Percentiles rank a stretch among this genome's conserved stretches.
phyloP scores from a whole-genome alignment of 176 grass and related monocot genomes.

The Coix lacrymajobi region DNA sequence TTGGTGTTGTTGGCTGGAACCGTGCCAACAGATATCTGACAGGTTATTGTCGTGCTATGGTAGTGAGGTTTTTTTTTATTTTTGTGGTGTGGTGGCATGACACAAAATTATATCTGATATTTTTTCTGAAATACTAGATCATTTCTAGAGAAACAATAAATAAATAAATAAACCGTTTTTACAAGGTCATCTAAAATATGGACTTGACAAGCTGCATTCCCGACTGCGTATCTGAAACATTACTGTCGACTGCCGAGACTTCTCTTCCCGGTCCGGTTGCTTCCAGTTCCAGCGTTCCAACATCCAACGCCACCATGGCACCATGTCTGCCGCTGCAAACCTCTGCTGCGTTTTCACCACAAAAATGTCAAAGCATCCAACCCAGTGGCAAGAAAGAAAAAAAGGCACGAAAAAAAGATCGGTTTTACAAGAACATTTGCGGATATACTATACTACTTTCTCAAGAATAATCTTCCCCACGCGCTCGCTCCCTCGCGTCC shows the following conservation, averaged over 20 bases:
- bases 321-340: neutral
- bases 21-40: neutral
- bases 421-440: neutral
- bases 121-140: neutral
- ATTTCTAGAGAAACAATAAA: neutral
- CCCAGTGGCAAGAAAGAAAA: neutral
- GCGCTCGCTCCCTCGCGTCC: neutral
- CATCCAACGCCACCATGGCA: too few relatives aligned
- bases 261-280: neutral
- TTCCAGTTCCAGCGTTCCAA: neutral
- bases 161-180: neutral
- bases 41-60: neutral
- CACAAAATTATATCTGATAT: neutral
- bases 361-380: conserved; percentile 13
- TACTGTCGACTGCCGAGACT: neutral
- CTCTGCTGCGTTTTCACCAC: conserved; percentile 13
- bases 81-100: neutral
- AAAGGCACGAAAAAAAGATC: neutral
- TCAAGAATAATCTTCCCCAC: neutral
- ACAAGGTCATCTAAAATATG: neutral
- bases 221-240: neutral
- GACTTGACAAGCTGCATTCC: neutral
- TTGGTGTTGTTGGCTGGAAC: neutral
- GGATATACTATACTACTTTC: neutral
- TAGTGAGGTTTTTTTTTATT: too few relatives aligned